Base-by-base conservation (phyloP, 2,329 filamentous ascomycete species). In the Dactylellina sp. region DNA sequence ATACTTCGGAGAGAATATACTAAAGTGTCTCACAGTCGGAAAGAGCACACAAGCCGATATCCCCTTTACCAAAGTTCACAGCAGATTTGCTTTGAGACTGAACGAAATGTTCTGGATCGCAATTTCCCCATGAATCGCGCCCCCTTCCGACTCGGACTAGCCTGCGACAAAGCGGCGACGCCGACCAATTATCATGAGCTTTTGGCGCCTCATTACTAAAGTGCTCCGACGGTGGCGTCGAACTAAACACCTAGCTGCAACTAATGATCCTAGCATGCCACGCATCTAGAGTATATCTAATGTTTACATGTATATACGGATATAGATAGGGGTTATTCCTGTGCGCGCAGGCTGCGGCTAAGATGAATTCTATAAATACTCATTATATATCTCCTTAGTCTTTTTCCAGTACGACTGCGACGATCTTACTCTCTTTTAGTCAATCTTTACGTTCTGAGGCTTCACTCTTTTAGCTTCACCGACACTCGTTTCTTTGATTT, bases 401-500 rank as follows among this genome's bases (percentile, higher is more conserved):
- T 46, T 22, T 46, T 22, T 46, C 5, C 2, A n/a, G 7, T 20
- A 9, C 2, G 14, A 9, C 5, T 11, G 42, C 16, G 42, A n/a
- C 22, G 20, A 59, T 44, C 39, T 39, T 46, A 7, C 40, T 28
- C 37, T 32, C 18, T 59, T 44, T 37, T 37, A 35, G 49, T 65
- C 61, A 47, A 14, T 65, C 49, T 65, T 56, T 65, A 37, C n/a
- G 20, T 42, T n/a, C 3, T 24, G 24, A n/a, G 20, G 7, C 7
- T 20, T 46, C n/a, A 9, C 42, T 22, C 5, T 37, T 40, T 50
- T 25, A 24, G 22, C 11, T 42, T 32, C 3, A 50, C 20, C n/a
- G 18, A 63, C 57, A 16, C 49, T 62, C 57, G 7, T 42, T 62
- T 52, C 32, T 42, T 11, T 57, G 14, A 25, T 28, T 39, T 35